These are phyloP conservation scores for Sphaerulina musiva DNA, from an alignment of 2,329 filamentous ascomycete genomes.

Conservation along the genomic window DNA sequence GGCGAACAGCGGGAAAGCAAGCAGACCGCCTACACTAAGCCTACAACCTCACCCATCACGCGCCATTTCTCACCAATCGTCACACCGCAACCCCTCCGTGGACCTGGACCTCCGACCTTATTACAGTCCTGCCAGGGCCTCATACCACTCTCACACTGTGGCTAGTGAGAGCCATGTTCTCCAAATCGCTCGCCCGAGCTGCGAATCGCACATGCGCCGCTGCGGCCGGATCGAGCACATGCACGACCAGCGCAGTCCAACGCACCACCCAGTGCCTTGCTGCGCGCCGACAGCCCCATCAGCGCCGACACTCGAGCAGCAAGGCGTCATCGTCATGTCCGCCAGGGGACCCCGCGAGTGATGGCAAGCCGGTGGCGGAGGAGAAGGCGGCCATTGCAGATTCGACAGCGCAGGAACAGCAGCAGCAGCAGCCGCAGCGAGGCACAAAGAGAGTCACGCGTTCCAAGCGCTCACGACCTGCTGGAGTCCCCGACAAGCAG, in stretches of 20 bases:
- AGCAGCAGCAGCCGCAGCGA: constrained; percentile 14
- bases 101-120: neutral
- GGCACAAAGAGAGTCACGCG: constrained; percentile 16
- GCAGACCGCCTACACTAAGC: too few species aligned
- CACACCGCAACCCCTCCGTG: neutral
- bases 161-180: constrained; percentile 26
- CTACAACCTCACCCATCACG: neutral
- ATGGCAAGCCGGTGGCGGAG: constrained; percentile 24
- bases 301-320: constrained; percentile 46
- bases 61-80: neutral
- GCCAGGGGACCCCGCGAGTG: constrained; percentile 31
- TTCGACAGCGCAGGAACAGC: constrained; percentile 8
- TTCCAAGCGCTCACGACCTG: constrained; percentile 15
- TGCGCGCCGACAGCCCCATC: constrained; percentile 37
- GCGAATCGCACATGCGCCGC: constrained; percentile 28
- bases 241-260: constrained; percentile 30
- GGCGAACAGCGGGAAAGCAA: too few species aligned
- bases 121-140: constrained; percentile 1
- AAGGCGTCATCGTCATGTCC: constrained; percentile 39
- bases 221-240: constrained; percentile 17
- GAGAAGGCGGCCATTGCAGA: constrained; percentile 14
- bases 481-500: constrained; percentile 15
- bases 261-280: constrained; percentile 30
- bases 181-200: constrained; percentile 29
- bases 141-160: neutral